These are phyloP conservation scores for Syzygium grande DNA, from an alignment of 345 rosid genomes.

Conservation along the genomic window DNA sequence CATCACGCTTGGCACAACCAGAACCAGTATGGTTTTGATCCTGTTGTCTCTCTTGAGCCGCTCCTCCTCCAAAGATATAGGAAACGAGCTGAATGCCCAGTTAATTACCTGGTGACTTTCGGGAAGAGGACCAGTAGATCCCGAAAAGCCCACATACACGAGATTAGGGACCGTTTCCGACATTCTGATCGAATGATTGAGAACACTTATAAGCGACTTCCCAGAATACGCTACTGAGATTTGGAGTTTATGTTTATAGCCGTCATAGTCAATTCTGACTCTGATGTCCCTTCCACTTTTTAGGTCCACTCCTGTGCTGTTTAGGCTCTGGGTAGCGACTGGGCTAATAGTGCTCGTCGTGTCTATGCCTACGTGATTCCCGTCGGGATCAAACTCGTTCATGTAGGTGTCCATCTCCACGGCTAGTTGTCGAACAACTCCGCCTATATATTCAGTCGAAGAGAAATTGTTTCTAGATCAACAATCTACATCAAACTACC, in stretches of 20 bases:
- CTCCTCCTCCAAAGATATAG: not conserved
- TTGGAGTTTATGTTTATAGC: not conserved
- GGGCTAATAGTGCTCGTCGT: constrained; percentile 14
- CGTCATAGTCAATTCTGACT: constrained; percentile 12
- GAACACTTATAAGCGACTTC: constrained; percentile 7
- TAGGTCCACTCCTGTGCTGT: constrained; percentile 18
- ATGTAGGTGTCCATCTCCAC: constrained; percentile 33
- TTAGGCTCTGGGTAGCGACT: constrained; percentile 10
- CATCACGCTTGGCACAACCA: constrained; percentile 4
- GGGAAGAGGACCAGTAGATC: constrained; percentile 14
- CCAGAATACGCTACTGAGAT: constrained; percentile 24
- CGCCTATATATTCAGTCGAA: constrained; percentile 1
- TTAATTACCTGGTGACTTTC: constrained; percentile 21
- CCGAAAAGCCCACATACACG: constrained; percentile 29
- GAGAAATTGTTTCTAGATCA: not conserved
- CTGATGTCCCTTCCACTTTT: constrained; percentile 25
- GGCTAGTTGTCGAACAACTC: constrained; percentile 15
- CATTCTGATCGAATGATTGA: constrained; percentile 24
- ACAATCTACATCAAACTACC: not conserved
- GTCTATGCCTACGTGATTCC: constrained; percentile 23
- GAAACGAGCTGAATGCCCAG: constrained; percentile 12
- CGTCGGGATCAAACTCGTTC: constrained; percentile 30
- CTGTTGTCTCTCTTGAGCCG: not conserved
- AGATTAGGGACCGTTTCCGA: constrained; percentile 7
- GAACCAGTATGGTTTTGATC: not conserved